Base-by-base conservation (phyloP, 2,329 filamentous ascomycete genomes). In the Penicillium sp. region DNA sequence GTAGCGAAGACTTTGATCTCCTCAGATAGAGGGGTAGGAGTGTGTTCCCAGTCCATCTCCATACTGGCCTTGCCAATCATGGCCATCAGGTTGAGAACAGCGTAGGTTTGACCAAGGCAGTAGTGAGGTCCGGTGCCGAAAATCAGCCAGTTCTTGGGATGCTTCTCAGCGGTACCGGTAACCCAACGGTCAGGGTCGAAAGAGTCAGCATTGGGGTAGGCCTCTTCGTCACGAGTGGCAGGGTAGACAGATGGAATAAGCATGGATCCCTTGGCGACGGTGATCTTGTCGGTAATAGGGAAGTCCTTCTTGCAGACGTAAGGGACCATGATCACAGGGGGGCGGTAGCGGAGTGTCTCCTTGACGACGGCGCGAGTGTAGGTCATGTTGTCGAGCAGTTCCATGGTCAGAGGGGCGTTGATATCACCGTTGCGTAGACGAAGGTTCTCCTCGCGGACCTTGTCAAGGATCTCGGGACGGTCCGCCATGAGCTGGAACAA, bases 1-100 rank as follows among this genome's bases (percentile, higher is more conserved):
- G 93, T 97, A 46, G 95, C 95, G 81, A 98, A 99, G 69, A 98
- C 94, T 83, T 96, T 94, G 79, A 99, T 98, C 79, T 96, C 90
- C 81, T 99, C 95, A 0, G 92, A 96, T 62, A 84, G 74, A 0
- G 91, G 88, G 11, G 95, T 98, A 19, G 92, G 81, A 75, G 92
- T 88, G 78, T 99, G 95, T 76, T 89, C 86, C 94, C 94, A 98
- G 78, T 98, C 88, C 69, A 98, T 84, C 74, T 89, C 84, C 77
- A 97, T 84, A 67, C 91, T 91, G 8, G 93, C 93, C 85, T 95
- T 97, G 75, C 93, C 93, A 72, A 97, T 86, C 85, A 96, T 91
- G 51, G 92, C 87, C 74, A 91, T 94, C 71, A 99, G 82, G 79
- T 97, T 97, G 64, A 93, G 84, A 77, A 92, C 89, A 8, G 93